Base-by-base conservation (phyloP, 108 stramenopile species). In the Nitzschia sp. region DNA sequence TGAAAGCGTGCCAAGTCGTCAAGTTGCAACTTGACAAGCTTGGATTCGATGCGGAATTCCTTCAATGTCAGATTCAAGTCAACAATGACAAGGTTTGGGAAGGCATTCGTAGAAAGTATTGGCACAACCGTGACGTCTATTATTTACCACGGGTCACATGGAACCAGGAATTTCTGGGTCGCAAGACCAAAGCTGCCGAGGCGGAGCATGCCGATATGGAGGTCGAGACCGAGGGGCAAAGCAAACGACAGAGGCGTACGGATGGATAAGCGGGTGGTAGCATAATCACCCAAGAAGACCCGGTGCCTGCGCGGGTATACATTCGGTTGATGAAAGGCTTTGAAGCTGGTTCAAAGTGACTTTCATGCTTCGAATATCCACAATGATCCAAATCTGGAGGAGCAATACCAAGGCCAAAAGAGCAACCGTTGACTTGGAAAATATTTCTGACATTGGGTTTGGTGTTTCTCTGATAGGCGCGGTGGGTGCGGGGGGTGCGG, bases 91-190 rank as follows among this genome's bases (percentile, higher is more conserved):
- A 79, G 26, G 90, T 81, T 13, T 97, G 97, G 97, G 84, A 96
- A 54, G 95, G 95, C 1, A 81, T 96, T 26, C 84, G 93, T 34
- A 79, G 97, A 32, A 88, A 86, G 54, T 97, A 97, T 72, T 97
- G 97, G 97, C 92, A 93, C 69, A 88, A 81, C 6, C 76, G 92
- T 30, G 90, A 94, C 57, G 82, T 84, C 0, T 97, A 97, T 68
- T 96, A 95, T 70, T 69, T 94, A 63, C 97, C 95, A 30, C 71
- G 88, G 31, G 66, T 78, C 13, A 87, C 83, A 18, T 93, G 90
- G 89, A 88, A 86, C 56, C 63, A 70, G 21, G 64, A 70, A 57
- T 70, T 65, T 38, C 29, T 77, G 24, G 76, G 76, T 27, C 54
- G 76, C 8, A 77, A 77, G 46, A 70, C 76, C 23, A 77, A 70